Percentiles rank a stretch among this genome's conserved stretches.
These are phyloP conservation scores for Diaporthe aspalathi DNA, from an alignment of 2,329 filamentous ascomycete genomes.

Conservation along the genomic window DNA sequence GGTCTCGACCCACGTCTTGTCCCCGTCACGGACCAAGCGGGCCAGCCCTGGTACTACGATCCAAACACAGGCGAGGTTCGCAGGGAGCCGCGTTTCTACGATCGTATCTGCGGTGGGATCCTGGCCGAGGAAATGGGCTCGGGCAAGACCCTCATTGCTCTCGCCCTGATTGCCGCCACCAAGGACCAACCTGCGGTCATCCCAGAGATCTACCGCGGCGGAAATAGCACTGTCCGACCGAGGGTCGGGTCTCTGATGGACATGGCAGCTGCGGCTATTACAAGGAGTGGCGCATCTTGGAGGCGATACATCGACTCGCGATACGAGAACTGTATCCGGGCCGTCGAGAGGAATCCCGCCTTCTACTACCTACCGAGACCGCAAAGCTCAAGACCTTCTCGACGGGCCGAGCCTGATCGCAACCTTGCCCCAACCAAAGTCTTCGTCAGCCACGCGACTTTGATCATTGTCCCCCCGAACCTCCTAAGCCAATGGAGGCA, in stretches of 20 bases:
- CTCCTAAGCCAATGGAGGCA: constrained; percentile 85
- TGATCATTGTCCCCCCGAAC: constrained; percentile 87
- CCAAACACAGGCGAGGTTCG: constrained; percentile 71
- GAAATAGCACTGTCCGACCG: constrained; percentile 52
- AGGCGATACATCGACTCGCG: constrained; percentile 69
- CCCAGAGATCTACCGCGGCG: constrained; percentile 68
- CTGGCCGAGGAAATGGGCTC: constrained; percentile 83
- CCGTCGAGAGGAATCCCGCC: constrained; percentile 68
- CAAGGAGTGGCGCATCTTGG: constrained; percentile 77
- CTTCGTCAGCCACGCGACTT: constrained; percentile 74
- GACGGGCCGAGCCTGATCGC: constrained; percentile 48
- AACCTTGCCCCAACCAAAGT: constrained; percentile 59
- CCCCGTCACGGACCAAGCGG: constrained; percentile 68
- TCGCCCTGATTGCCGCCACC: constrained; percentile 82
- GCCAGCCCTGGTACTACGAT: constrained; percentile 76
- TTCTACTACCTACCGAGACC: constrained; percentile 67
- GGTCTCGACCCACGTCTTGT: constrained; percentile 81
- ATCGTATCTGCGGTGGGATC: constrained; percentile 80
- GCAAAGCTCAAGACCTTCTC: constrained; percentile 51
- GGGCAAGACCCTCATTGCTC: constrained; percentile 90
- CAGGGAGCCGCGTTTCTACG: constrained; percentile 77
- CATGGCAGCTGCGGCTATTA: constrained; percentile 79
- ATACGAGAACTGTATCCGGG: constrained; percentile 62
- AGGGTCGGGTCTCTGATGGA: constrained; percentile 74
- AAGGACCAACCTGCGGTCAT: constrained; percentile 74